Base-by-base conservation (phyloP, 2,329 filamentous ascomycete genomes). In the Teratosphaeria viscida region DNA sequence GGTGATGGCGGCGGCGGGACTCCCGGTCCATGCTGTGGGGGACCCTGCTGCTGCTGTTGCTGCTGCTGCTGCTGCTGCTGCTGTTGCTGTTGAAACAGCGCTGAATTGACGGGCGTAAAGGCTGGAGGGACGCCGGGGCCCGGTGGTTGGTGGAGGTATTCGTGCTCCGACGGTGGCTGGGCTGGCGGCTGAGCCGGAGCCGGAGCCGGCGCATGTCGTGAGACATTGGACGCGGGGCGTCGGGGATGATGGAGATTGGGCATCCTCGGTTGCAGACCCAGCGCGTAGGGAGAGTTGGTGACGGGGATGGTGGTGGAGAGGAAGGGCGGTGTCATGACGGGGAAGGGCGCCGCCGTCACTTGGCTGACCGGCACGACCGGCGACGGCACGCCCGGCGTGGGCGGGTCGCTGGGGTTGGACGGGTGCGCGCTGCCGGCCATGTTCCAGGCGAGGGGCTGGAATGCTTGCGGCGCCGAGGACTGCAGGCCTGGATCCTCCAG, bases 401-500 rank as follows among this genome's bases (percentile, higher is more conserved):
- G 47, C 60, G 35, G 58, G 29, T 27, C 39, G 27, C 2, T 34
- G 10, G 26, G 53, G 37, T 63, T 8, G 49, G 63, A 62, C 23
- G 64, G 52, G 16, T 62, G 62, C 26, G 61, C 60, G 57, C 63
- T 64, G 49, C 67, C 68, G 7, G 66, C 65, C 66, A 68, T 67
- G 54, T 66, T 60, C 68, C 68, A 71, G 29, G 59, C 63, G 4
- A 70, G 61, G n/a, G 68, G 68, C 26, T 64, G 62, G 55, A 71
- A 71, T 12, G 66, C 52, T 12, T 54, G 60, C 11, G 62, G 64
- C 7, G 60, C 60, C 54, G 63, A 64, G 10, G 66, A 63, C 49
- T 79, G 77, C 35, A 78, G 65, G 7, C 76, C 76, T 14, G 72
- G 67, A 59, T 79, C 77, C 63, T 80, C 78, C 32, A 79, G 71